phyloP scores from a whole-genome alignment of 148 eudicot species.

The Chenopodium quinoa region DNA sequence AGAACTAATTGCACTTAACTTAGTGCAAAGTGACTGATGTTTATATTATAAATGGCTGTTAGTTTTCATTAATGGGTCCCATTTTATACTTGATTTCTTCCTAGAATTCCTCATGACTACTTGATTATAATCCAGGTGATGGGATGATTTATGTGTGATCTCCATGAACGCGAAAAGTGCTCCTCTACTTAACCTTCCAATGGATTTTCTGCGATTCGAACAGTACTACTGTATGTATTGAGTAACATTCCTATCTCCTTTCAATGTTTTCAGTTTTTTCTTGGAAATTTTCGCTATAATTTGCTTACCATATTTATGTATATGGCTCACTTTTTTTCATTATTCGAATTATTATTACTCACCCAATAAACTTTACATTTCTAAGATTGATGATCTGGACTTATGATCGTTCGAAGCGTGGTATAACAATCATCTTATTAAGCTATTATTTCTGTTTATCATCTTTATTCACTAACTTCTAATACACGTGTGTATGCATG shows the following conservation, averaged over 20 bases:
- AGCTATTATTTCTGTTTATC: conserved; percentile 17
- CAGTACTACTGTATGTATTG: conserved; percentile 13
- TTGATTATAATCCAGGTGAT: conserved; percentile 36
- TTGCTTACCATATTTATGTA: conserved; percentile 18
- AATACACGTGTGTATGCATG: conserved; percentile 50
- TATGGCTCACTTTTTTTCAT: conserved; percentile 8
- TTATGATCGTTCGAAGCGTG: conserved; percentile 24
- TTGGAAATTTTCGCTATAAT: conserved; percentile 17
- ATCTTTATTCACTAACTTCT: conserved; percentile 33
- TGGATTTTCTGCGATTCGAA: conserved; percentile 19
- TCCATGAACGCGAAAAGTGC: conserved; percentile 19
- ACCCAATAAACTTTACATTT: too few relatives aligned
- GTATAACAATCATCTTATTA: conserved; percentile 27
- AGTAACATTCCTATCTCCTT: conserved; percentile 29
- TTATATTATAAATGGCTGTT: neutral
- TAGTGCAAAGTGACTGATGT: conserved; percentile 19
- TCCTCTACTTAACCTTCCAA: conserved; percentile 19
- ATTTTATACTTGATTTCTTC: conserved; percentile 30
- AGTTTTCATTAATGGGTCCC: conserved; percentile 17
- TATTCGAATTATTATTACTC: neutral
- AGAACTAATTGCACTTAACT: conserved; percentile 10
- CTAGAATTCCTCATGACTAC: conserved; percentile 35
- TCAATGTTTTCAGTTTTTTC: conserved; percentile 21
- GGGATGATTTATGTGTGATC: conserved; percentile 1
- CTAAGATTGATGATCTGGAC: conserved; percentile 20